phyloP scores from a whole-genome alignment of 2,329 filamentous ascomycete species.

The Hymenoscyphus infarciens region DNA sequence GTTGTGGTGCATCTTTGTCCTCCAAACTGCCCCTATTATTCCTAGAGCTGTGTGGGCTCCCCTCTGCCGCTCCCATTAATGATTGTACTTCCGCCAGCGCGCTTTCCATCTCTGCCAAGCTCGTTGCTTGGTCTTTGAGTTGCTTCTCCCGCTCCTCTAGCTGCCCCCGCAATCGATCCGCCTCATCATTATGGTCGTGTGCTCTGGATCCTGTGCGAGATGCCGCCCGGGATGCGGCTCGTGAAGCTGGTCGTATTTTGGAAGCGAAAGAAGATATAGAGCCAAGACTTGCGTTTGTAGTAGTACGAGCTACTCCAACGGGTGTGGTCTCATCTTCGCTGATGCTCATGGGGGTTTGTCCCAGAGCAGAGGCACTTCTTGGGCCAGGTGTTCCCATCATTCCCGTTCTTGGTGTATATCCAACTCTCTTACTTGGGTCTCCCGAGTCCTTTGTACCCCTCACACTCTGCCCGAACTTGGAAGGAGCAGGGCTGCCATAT shows the following conservation, averaged over 20 bases:
- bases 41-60: conserved; percentile 37
- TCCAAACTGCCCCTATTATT: conserved; percentile 48
- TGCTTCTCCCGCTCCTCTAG: conserved; percentile 83
- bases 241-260: conserved; percentile 47
- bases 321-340: conserved; percentile 58
- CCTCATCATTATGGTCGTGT: conserved; percentile 55
- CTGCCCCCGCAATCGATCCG: conserved; percentile 67
- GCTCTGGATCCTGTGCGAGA: conserved; percentile 33
- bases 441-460: conserved; percentile 51
- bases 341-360: conserved; percentile 43
- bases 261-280: conserved; percentile 53
- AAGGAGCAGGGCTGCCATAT: conserved; percentile 60
- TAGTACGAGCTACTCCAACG: conserved; percentile 46
- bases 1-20: conserved; percentile 69
- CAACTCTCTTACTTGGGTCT: conserved; percentile 56
- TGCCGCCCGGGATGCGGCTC: conserved; percentile 38
- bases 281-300: conserved; percentile 50
- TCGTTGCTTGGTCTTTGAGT: conserved; percentile 80
- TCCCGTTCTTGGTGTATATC: conserved; percentile 44
- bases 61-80: conserved; percentile 58
- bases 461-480: conserved; percentile 61
- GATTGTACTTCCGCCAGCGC: conserved; percentile 77
- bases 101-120: conserved; percentile 84
- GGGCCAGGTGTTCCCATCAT: conserved; percentile 48
- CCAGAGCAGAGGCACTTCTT: conserved; percentile 58